These are phyloP conservation scores for Carex pumila DNA, from an alignment of 176 grass and related monocot species.

Conservation along the genomic window DNA sequence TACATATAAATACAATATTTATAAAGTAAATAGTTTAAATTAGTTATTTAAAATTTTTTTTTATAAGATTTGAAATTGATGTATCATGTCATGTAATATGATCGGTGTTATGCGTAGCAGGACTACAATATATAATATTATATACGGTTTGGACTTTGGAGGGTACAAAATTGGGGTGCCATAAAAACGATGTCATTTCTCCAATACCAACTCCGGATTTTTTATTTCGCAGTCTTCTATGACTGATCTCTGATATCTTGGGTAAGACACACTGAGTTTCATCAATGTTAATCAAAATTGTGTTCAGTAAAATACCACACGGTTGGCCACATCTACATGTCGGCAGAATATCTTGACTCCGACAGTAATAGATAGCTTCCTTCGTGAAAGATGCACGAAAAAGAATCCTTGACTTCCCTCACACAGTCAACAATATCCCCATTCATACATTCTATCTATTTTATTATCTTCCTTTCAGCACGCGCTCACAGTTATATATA, in stretches of 20 bases:
- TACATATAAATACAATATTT: too few species aligned
- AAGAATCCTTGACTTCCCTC: neutral
- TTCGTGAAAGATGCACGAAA: neutral
- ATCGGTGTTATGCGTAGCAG: too few species aligned
- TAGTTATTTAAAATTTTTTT: too few species aligned
- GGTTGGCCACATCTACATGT: neutral
- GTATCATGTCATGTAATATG: too few species aligned
- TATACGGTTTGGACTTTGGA: too few species aligned
- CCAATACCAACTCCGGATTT: too few species aligned
- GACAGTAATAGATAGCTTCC: neutral
- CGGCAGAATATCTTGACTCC: neutral
- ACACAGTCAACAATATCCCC: neutral
- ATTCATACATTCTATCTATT: neutral
- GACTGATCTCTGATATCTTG: neutral
- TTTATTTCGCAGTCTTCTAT: neutral
- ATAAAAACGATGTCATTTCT: too few species aligned
- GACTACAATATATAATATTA: too few species aligned
- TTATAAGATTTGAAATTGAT: too few species aligned
- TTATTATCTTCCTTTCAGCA: neutral
- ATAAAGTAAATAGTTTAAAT: too few species aligned
- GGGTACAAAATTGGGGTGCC: too few species aligned
- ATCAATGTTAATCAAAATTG: neutral
- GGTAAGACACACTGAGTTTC: neutral
- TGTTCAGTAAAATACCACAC: neutral
- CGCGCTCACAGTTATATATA: conserved; percentile 8